Evolutionary conservation across 73 alveolate genomes (phyloP).

Genomic region (Paramecium biaurelia): DNA sequence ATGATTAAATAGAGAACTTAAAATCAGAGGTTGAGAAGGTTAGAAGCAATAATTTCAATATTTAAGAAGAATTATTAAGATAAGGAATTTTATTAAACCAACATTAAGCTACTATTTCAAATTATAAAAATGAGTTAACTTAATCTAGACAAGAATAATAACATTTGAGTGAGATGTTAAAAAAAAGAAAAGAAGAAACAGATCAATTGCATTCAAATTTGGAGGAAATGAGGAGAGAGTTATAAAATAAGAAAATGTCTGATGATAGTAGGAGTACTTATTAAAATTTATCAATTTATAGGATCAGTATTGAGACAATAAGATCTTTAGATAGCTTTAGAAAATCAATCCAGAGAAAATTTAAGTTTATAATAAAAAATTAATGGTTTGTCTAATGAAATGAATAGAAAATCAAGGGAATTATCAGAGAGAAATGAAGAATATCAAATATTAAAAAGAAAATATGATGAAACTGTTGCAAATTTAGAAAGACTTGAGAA

Average conservation of each 20-base stretch:
- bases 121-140: neutral
- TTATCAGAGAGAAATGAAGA: constrained; percentile 25
- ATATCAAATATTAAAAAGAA: neutral
- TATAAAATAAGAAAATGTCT: neutral
- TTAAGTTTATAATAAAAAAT: neutral
- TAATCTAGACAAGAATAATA: constrained; percentile 42
- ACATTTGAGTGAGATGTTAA: constrained; percentile 21
- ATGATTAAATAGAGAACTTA: neutral
- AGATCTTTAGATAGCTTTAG: constrained; percentile 28
- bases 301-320: constrained; percentile 30
- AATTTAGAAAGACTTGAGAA: constrained; percentile 35
- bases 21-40: constrained; percentile 23
- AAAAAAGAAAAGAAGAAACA: constrained; percentile 39
- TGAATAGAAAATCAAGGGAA: constrained; percentile 21
- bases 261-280: constrained; percentile 46
- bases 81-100: constrained; percentile 13
- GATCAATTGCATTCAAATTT: constrained; percentile 26
- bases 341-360: neutral
- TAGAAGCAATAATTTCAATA: constrained; percentile 32
- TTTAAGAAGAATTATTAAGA: constrained; percentile 39
- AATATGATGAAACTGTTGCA: constrained; percentile 6
- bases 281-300: neutral
- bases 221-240: constrained; percentile 12
- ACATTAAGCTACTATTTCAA: neutral
- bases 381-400: neutral